A percentile compares a stretch with the other conserved stretches of the same genome.
These are phyloP conservation scores for Sanguinoderma infundibulare DNA, from an alignment of 1,284 basidiomycete species.

Conservation along the genomic window DNA sequence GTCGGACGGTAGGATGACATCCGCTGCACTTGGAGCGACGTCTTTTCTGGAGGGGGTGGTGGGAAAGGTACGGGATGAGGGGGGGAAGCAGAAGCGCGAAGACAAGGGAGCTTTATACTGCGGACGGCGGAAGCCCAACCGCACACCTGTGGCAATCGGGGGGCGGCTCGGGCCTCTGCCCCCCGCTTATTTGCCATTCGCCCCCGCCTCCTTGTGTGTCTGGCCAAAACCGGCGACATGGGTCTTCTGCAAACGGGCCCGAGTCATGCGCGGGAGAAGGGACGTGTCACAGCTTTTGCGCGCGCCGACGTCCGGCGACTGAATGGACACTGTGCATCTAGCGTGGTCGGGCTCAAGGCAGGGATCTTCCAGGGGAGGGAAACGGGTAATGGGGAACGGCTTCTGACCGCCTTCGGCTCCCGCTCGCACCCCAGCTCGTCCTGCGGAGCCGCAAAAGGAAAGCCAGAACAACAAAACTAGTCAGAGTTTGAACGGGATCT, in stretches of 20 bases:
- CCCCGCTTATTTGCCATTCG: not conserved
- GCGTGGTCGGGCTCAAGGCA: slow-evolving; percentile 9
- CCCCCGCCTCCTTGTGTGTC: slow-evolving; percentile 1
- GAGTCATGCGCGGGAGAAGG: slow-evolving; percentile 12
- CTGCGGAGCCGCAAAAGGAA: slow-evolving; percentile 10
- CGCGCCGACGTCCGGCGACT: slow-evolving; percentile 20
- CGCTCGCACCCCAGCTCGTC: slow-evolving; percentile 9
- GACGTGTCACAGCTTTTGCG: slow-evolving; percentile 21
- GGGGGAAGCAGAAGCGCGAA: slow-evolving; percentile 1
- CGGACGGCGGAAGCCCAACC: slow-evolving; percentile 9
- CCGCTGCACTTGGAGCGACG: not conserved
- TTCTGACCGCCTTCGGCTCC: slow-evolving; percentile 3
- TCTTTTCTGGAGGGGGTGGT: not conserved
- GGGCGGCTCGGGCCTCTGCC: slow-evolving; percentile 3
- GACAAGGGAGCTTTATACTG: slow-evolving; percentile 15
- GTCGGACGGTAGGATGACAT: slow-evolving; percentile 5
- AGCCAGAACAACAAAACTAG: not conserved
- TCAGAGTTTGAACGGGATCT: not conserved
- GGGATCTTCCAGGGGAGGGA: slow-evolving; percentile 2
- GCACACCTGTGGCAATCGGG: slow-evolving; percentile 14
- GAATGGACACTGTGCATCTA: slow-evolving; percentile 5
- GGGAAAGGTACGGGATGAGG: not conserved
- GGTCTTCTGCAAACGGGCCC: slow-evolving; percentile 8
- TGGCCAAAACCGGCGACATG: not conserved
- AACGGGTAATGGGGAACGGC: not conserved